A percentile compares a stretch with the other conserved stretches of the same genome.
Evolutionary conservation across 2,329 filamentous ascomycete species (phyloP).

Genomic region (Pezicula neosporulosa): DNA sequence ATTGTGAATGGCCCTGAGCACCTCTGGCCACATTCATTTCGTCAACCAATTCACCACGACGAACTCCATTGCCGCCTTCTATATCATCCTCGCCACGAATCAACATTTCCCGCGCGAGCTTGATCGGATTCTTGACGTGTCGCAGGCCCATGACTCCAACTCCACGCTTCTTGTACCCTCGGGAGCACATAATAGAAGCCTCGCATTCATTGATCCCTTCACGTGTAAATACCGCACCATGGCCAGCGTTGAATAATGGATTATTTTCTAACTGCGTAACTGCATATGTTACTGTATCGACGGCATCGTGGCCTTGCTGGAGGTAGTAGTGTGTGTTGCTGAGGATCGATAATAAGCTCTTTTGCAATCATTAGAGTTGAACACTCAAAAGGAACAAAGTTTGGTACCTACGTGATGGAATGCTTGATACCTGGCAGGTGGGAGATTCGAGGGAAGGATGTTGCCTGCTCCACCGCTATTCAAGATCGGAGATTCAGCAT

Average conservation of each 20-base stretch:
- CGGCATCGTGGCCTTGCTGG: conserved; percentile 38
- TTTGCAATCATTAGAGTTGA: too few relatives aligned
- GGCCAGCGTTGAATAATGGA: conserved; percentile 78
- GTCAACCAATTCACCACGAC: conserved; percentile 24
- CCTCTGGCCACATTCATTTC: conserved; percentile 7
- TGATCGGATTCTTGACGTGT: conserved; percentile 75
- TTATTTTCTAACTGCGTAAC: conserved; percentile 76
- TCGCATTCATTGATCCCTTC: conserved; percentile 84
- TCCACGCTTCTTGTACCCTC: conserved; percentile 68
- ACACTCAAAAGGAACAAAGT: conserved; percentile 44
- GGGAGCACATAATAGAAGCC: conserved; percentile 80
- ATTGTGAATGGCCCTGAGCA: conserved; percentile 66
- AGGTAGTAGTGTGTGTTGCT: conserved; percentile 35
- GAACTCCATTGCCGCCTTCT: conserved; percentile 36
- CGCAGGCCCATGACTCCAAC: conserved; percentile 73
- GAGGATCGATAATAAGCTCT: conserved; percentile 42
- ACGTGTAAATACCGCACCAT: conserved; percentile 82
- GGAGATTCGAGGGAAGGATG: conserved; percentile 56
- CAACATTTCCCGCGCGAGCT: conserved; percentile 68
- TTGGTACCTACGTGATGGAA: conserved; percentile 41
- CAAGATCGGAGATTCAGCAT: too few relatives aligned
- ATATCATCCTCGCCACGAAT: conserved; percentile 62
- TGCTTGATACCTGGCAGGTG: conserved; percentile 51
- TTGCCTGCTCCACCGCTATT: conserved; percentile 63
- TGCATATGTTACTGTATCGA: conserved; percentile 73